These are phyloP conservation scores for Neofusicoccum ribis DNA, from an alignment of 2,329 filamentous ascomycete genomes.

Conservation along the genomic window DNA sequence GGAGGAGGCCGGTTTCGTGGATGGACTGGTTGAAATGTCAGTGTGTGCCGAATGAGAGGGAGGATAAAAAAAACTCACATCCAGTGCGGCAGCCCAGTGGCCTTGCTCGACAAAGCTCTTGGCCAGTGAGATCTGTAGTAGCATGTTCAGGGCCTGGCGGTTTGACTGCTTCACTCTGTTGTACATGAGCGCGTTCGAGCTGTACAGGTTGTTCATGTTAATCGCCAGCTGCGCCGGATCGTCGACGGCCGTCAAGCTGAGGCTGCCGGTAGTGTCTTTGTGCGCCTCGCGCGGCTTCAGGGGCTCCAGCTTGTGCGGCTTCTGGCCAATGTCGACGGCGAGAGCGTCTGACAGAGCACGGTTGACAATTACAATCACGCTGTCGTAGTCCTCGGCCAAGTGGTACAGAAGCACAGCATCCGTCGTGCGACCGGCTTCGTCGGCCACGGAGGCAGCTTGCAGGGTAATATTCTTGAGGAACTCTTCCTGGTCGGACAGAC, in stretches of 20 bases:
- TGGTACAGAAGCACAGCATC: slow-evolving; percentile 95
- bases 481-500: slow-evolving; percentile 74
- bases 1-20: slow-evolving; percentile 73
- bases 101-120: slow-evolving; percentile 60
- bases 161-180: slow-evolving; percentile 60
- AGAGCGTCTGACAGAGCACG: slow-evolving; percentile 87
- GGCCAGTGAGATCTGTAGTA: slow-evolving; percentile 62
- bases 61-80: slow-evolving; percentile 52
- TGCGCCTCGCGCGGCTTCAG: slow-evolving; percentile 66
- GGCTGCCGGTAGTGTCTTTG: slow-evolving; percentile 47
- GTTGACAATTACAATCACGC: slow-evolving; percentile 87
- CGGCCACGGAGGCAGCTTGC: slow-evolving; percentile 87
- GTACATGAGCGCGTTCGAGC: slow-evolving; percentile 60
- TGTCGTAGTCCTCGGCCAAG: slow-evolving; percentile 91
- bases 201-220: slow-evolving; percentile 65
- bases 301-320: slow-evolving; percentile 74
- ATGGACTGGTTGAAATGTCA: slow-evolving; percentile 51
- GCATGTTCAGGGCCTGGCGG: slow-evolving; percentile 58
- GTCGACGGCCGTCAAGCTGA: slow-evolving; percentile 68
- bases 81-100: slow-evolving; percentile 62
- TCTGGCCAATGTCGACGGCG: slow-evolving; percentile 80
- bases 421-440: slow-evolving; percentile 89
- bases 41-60: neutral
- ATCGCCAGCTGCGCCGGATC: slow-evolving; percentile 64
- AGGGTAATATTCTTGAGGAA: slow-evolving; percentile 91